These are phyloP conservation scores for Yarrowia keelungensis DNA, from an alignment of 805 yeast genomes.

Conservation along the genomic window DNA sequence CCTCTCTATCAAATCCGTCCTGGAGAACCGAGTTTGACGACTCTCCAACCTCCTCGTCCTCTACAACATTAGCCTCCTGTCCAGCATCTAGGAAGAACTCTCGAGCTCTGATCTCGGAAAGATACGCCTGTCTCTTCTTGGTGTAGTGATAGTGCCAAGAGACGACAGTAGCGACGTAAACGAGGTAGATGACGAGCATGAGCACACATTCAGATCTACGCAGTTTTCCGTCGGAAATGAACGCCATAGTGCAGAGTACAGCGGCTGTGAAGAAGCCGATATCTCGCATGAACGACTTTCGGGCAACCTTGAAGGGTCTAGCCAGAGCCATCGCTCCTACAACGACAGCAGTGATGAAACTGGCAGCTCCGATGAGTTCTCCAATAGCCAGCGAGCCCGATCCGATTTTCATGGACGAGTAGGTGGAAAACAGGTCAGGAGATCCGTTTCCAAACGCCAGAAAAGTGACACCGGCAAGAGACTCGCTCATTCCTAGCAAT, in stretches of 20 bases:
- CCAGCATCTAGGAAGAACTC: constrained; percentile 44
- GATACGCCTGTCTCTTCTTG: constrained; percentile 31
- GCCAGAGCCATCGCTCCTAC: constrained; percentile 78
- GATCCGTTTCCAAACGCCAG: constrained; percentile 92
- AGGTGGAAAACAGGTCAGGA: constrained; percentile 87
- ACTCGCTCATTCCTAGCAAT: constrained; percentile 69
- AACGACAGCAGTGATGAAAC: constrained; percentile 79
- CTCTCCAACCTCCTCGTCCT: constrained; percentile 43
- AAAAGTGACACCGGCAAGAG: constrained; percentile 83
- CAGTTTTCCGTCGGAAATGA: constrained; percentile 63
- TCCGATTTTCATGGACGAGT: constrained; percentile 76
- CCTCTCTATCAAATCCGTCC: constrained; percentile 35
- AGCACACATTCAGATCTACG: constrained; percentile 61
- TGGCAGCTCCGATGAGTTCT: constrained; percentile 89
- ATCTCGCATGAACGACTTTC: constrained; percentile 64
- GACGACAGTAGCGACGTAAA: constrained; percentile 62
- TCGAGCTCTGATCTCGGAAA: constrained; percentile 44
- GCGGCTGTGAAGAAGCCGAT: constrained; percentile 61
- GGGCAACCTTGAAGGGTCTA: constrained; percentile 65
- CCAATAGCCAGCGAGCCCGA: constrained; percentile 83
- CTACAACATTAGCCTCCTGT: constrained; percentile 40
- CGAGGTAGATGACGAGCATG: constrained; percentile 63
- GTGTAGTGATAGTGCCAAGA: constrained; percentile 53
- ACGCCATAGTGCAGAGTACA: constrained; percentile 57
- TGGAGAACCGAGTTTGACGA: constrained; percentile 28